Conservation (phyloP, 805 yeast genomes). For the Spathaspora gorwiae region DNA sequence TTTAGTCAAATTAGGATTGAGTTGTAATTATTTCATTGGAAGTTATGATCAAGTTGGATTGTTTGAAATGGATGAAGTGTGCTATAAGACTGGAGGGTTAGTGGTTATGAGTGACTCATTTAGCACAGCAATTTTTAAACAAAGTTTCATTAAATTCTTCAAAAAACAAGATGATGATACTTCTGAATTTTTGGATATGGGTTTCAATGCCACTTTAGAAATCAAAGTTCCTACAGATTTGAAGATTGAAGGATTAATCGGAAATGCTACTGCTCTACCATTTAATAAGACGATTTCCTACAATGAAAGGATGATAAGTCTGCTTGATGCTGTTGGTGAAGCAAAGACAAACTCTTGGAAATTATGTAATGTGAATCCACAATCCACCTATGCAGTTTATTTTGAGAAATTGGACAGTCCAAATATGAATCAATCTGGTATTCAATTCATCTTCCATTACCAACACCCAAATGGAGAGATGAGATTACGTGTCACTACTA, state of each 20-base stretch:
- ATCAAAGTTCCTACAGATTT: constrained; percentile 47
- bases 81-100: constrained; percentile 58
- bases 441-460: constrained; percentile 58
- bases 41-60: constrained; percentile 68
- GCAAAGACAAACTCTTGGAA: constrained; percentile 59
- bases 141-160: constrained; percentile 54
- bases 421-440: constrained; percentile 24
- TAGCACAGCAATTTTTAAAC: constrained; percentile 63
- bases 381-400: constrained; percentile 54
- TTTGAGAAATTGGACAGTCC: constrained; percentile 46
- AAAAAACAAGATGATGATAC: constrained; percentile 24
- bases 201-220: constrained; percentile 57
- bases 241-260: constrained; percentile 56
- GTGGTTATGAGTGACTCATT: constrained; percentile 63
- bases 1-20: constrained; percentile 48
- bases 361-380: constrained; percentile 50
- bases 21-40: constrained; percentile 57
- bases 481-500: constrained; percentile 59
- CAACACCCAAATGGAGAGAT: constrained; percentile 57
- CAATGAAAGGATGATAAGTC: constrained; percentile 13
- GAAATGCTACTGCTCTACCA: constrained; percentile 52
- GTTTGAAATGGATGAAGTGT: constrained; percentile 58
- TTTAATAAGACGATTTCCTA: constrained; percentile 16
- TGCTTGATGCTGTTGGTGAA: constrained; percentile 40
- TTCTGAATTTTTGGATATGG: constrained; percentile 44